Conservation (phyloP, 768 basidiomycete species). For the Podaxis carcinomalis region DNA sequence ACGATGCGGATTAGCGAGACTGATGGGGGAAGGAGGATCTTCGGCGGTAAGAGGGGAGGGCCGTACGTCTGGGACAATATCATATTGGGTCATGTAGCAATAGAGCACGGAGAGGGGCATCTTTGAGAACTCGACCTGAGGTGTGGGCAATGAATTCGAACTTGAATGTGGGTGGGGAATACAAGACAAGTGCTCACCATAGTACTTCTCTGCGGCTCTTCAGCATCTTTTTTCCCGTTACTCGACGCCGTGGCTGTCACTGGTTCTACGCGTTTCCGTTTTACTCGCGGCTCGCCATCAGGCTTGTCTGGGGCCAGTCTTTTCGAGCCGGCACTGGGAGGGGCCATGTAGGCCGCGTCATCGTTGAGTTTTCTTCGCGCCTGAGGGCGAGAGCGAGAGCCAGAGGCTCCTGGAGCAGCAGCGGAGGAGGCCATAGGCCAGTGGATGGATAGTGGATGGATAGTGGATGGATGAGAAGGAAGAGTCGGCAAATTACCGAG, state of each 20-base stretch:
- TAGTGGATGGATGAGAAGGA: constrained; percentile 14
- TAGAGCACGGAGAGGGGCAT: constrained; percentile 63
- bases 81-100: constrained; percentile 69
- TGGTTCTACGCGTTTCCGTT: constrained; percentile 66
- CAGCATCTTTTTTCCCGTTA: constrained; percentile 28
- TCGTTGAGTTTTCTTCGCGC: constrained; percentile 61
- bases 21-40: constrained; percentile 67
- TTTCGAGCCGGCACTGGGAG: constrained; percentile 50
- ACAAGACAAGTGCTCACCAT: constrained; percentile 30
- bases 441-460: no score
- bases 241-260: constrained; percentile 20
- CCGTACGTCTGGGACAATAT: constrained; percentile 64
- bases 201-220: constrained; percentile 37
- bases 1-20: constrained; percentile 47
- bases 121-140: constrained; percentile 71
- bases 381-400: constrained; percentile 60
- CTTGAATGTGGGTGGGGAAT: background rate
- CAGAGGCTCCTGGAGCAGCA: constrained; percentile 29
- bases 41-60: constrained; percentile 64
- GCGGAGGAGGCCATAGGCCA: constrained; percentile 34
- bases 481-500: background rate
- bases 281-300: constrained; percentile 71
- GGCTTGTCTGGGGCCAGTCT: constrained; percentile 62
- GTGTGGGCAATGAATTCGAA: constrained; percentile 1
- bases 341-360: constrained; percentile 68